Evolutionary conservation across 2,329 filamentous ascomycete genomes (phyloP), one percentile per base, ranked within the genome.

Genomic region (Talaromyces atroroseus): DNA sequence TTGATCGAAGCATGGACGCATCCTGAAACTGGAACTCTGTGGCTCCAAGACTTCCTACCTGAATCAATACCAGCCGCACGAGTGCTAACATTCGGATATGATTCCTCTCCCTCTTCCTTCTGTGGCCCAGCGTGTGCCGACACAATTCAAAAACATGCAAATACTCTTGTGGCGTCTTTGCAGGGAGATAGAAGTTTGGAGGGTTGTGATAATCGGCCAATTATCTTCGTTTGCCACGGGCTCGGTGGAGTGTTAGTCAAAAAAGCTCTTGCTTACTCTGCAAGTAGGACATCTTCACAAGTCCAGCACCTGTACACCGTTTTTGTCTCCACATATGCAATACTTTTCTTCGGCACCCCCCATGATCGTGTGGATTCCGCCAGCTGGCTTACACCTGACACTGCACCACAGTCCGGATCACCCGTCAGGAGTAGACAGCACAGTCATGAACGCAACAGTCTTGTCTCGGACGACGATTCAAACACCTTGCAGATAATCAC

Each of bases 191-290:
- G 71, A 42, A 53, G 60, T 21, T 34, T 49, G 16, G 45, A 47
- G 45, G 45, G 45, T 21, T 54, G 67, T 10, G 62, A 55, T 62
- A 26, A 29, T 26, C 44, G 68, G 18, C 70, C 70, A 10, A 69
- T 74, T 46, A 68, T 73, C 34, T 73, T 74, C 56, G 49, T 74
- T 45, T 72, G 70, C 53, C 70, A 74, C 62, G 66, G 69, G 18
- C 51, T 73, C 50, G 71, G 71, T 11, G 70, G 71, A 8, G 57
- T 72, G 14, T 46, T 73, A 16, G 64, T 66, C 3, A 74, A 74
- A 59, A 64, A 67, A 57, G 69, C 65, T 16, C 60, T 71, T 4
- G 26, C 26, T 29, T 29, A 29, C 26, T 29, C 26, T 29, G 26
- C 26, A 29, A 29, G 59, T 20, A 54, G 60, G 36, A 60, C 49